Evolutionary conservation across 441 rosid species (phyloP).

Genomic region (Erodium trifolium): DNA sequence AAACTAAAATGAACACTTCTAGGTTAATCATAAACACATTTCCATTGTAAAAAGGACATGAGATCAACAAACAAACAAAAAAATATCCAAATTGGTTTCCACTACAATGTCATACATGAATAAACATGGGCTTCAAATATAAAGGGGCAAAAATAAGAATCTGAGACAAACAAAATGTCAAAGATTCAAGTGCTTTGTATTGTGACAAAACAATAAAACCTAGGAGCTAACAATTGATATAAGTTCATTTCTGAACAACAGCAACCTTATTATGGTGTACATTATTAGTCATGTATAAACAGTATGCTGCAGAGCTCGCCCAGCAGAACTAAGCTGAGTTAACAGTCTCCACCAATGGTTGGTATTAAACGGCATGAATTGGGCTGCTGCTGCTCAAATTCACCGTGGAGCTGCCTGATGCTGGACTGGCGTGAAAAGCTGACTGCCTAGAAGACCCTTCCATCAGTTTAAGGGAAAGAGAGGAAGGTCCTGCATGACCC

Average conservation of each 20-base stretch:
- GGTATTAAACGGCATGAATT: slow-evolving; percentile 37
- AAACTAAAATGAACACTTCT: too few relatives aligned
- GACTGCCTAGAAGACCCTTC: slow-evolving; percentile 60
- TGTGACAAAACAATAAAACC: neutral
- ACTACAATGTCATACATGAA: too few relatives aligned
- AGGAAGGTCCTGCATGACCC: slow-evolving; percentile 36
- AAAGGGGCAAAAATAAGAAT: neutral
- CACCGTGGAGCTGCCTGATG: slow-evolving; percentile 37
- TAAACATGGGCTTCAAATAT: neutral
- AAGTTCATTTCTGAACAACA: neutral
- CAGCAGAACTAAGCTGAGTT: slow-evolving; percentile 14
- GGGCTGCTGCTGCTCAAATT: slow-evolving; percentile 33
- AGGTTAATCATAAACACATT: too few relatives aligned
- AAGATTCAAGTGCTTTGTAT: neutral
- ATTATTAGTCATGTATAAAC: slow-evolving; percentile 26
- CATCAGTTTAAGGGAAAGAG: slow-evolving; percentile 44
- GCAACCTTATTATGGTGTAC: too few relatives aligned
- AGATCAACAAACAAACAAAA: too few relatives aligned
- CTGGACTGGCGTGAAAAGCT: slow-evolving; percentile 59
- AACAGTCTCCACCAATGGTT: slow-evolving; percentile 9
- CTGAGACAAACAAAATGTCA: neutral
- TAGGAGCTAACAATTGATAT: neutral
- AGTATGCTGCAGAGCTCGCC: neutral
- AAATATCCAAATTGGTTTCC: too few relatives aligned
- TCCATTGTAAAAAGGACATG: too few relatives aligned